Base-by-base conservation (phyloP, 2,329 filamentous ascomycete species). In the Stachybotrys chartarum region DNA sequence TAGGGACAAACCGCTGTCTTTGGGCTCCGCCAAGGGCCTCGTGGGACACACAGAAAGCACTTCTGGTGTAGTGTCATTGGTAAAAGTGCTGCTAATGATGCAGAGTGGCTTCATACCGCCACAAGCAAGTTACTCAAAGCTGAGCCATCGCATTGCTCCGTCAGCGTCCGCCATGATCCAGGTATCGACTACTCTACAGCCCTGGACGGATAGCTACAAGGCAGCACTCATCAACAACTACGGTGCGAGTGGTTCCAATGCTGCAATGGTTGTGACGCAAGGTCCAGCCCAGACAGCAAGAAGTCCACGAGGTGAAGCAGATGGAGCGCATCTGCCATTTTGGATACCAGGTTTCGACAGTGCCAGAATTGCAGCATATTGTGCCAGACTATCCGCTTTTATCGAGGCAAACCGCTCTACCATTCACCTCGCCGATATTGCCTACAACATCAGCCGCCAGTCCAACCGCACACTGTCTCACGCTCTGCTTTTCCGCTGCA, bases 1-100 rank as follows among this genome's bases (percentile, higher is more conserved):
- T 12, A 24, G 53, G 3, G 42, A n/a, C 11, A 35, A 59, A 5
- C 32, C 53, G 6, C 57, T 63, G 32, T n/a, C 53, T 24, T 46
- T 66, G 3, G 57, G 62, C 30, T 59, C 62, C 10, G 56, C 67
- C 54, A 68, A 68, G 51, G 61, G 61, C 1, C 60, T 60, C 8
- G 56, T 67, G 14, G 64, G 66, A 3, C 65, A 68, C 53, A 46
- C 59, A 1, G 64, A 66, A 48, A 54, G 50, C 6, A 59, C 63
- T 0, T 76, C 74, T 0, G 76, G 78, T 30, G 72, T 79, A 30
- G 71, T 73, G 1, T 72, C 71, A 4, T 63, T 80, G 30, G 75
- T 80, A 57, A 81, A 81, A 62, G 72, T 74, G 0, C 72, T 75
- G 1, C 59, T 80, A 54, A 76, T 75, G 68, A 66, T 80, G 30